Conservation (phyloP, 805 yeast species). For the Crinitomyces ghanaensis region DNA sequence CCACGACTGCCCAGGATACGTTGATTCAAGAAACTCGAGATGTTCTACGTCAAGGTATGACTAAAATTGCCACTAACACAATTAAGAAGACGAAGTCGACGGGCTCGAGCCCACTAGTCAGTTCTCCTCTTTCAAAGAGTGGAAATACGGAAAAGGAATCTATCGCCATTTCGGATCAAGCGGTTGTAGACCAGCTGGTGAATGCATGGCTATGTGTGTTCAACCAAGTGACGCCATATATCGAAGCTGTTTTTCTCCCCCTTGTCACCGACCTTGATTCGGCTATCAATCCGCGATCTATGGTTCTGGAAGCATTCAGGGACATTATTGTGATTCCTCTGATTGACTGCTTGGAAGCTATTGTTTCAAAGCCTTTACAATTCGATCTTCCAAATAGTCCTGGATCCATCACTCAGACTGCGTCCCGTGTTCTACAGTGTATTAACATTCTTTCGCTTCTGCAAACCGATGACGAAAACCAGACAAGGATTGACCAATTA, state of each 20-base stretch:
- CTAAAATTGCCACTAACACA: slow-evolving; percentile 11
- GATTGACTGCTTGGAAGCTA: slow-evolving; percentile 16
- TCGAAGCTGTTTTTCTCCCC: slow-evolving; percentile 53
- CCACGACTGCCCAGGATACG: slow-evolving; percentile 27
- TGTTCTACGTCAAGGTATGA: slow-evolving; percentile 34
- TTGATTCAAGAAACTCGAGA: slow-evolving; percentile 34
- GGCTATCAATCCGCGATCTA: too few species aligned
- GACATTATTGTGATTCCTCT: slow-evolving; percentile 27
- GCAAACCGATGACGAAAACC: slow-evolving; percentile 44
- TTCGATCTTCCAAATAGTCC: slow-evolving; percentile 12
- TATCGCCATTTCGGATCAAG: slow-evolving; percentile 21
- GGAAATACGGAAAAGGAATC: slow-evolving; percentile 11
- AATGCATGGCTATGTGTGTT: slow-evolving; percentile 49
- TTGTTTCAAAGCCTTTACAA: slow-evolving; percentile 2
- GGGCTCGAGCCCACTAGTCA: slow-evolving; percentile 7
- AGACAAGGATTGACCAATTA: slow-evolving; percentile 45
- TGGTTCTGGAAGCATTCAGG: slow-evolving; percentile 26
- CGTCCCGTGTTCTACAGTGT: slow-evolving; percentile 43
- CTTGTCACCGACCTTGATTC: too few species aligned
- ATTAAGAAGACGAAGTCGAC: too few species aligned
- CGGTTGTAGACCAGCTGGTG: slow-evolving; percentile 21
- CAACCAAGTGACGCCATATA: slow-evolving; percentile 42
- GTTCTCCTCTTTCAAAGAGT: too few species aligned
- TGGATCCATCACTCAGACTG: slow-evolving; percentile 14
- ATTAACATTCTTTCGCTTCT: slow-evolving; percentile 45